phyloP scores from a whole-genome alignment of 1,139 yeast genomes.

The Taphrina deformans region DNA sequence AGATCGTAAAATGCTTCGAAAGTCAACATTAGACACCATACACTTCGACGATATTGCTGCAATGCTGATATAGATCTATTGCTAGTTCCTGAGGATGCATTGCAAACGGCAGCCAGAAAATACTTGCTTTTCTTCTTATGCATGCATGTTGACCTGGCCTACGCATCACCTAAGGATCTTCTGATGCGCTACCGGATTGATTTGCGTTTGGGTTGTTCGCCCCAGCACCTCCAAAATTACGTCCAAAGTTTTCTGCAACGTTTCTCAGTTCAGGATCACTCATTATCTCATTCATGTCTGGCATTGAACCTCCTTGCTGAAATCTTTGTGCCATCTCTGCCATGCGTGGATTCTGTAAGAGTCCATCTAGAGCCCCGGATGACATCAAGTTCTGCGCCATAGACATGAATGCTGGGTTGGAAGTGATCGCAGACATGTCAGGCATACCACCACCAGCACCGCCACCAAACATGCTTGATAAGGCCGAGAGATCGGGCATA shows the following conservation, averaged over 20 bases:
- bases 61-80: too few relatives aligned
- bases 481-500: conserved; percentile 59
- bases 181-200: conserved; percentile 5
- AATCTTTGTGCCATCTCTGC: conserved; percentile 50
- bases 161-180: conserved; percentile 23
- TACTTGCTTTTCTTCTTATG: too few relatives aligned
- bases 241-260: conserved; percentile 35
- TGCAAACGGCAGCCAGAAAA: too few relatives aligned
- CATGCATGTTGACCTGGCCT: too few relatives aligned
- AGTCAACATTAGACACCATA: too few relatives aligned
- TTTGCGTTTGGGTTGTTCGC: neutral
- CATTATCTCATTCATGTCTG: conserved; percentile 33
- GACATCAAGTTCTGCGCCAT: conserved; percentile 90
- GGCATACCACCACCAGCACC: conserved; percentile 52
- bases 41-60: too few relatives aligned
- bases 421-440: conserved; percentile 32
- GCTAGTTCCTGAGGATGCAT: too few relatives aligned
- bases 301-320: conserved; percentile 44
- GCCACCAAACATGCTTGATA: conserved; percentile 53
- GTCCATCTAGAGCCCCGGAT: conserved; percentile 60
- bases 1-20: too few relatives aligned
- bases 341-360: conserved; percentile 49
- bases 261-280: conserved; percentile 37
- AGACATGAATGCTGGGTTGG: conserved; percentile 54
- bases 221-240: conserved; percentile 31